These are phyloP conservation scores for Trametes gibbosa DNA, from an alignment of 768 basidiomycete species.

Conservation along the genomic window DNA sequence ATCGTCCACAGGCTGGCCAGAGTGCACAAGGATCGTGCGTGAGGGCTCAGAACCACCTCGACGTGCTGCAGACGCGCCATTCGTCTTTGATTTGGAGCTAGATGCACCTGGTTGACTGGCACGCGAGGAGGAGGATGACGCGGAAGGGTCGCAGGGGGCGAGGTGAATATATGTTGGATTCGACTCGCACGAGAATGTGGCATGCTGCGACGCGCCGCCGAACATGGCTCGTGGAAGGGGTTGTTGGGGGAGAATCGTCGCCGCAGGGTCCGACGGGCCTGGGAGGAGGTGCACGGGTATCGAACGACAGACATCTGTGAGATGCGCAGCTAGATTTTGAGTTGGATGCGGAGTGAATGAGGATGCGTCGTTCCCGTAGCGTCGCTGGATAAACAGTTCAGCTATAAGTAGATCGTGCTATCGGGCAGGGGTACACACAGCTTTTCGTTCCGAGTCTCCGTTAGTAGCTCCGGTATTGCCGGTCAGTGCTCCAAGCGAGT, in stretches of 20 bases:
- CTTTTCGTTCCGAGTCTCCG: constrained; percentile 48
- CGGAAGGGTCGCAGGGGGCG: constrained; percentile 19
- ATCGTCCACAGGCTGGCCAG: constrained; percentile 93
- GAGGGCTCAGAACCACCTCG: constrained; percentile 21
- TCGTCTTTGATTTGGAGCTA: constrained; percentile 2
- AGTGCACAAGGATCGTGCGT: constrained; percentile 74
- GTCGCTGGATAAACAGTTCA: constrained; percentile 44
- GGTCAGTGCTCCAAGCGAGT: constrained; percentile 65
- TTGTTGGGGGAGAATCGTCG: constrained; percentile 90
- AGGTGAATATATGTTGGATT: constrained; percentile 88
- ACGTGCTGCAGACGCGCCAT: background rate
- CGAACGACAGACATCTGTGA: constrained; percentile 71
- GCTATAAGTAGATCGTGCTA: background rate
- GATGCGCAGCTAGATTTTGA: constrained; percentile 59
- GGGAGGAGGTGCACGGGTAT: constrained; percentile 89
- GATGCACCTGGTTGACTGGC: constrained; percentile 13
- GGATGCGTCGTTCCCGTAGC: constrained; percentile 60
- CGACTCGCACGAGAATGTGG: constrained; percentile 74
- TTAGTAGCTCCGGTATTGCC: constrained; percentile 28
- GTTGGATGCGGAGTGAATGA: constrained; percentile 78
- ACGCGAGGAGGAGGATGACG: constrained; percentile 12
- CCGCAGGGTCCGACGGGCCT: constrained; percentile 85
- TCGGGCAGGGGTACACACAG: constrained; percentile 39
- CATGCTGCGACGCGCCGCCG: constrained; percentile 53
- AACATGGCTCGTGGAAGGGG: constrained; percentile 92